These are phyloP conservation scores for Pseudomassariella vexata DNA, from an alignment of 2,329 filamentous ascomycete species.

Conservation along the genomic window DNA sequence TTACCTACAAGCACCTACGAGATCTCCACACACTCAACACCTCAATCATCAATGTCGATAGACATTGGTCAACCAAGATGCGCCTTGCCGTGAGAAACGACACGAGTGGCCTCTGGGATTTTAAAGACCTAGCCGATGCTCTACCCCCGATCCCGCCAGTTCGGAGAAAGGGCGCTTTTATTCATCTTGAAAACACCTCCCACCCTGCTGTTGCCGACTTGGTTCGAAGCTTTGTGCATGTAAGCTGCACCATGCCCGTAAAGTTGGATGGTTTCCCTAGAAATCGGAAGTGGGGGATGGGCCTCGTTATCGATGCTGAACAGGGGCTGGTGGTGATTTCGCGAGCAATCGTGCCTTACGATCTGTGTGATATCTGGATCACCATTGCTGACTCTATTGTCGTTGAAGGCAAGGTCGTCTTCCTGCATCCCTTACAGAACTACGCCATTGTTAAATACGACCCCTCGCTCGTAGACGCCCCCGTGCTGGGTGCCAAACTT, in stretches of 20 bases:
- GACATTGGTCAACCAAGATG: constrained; percentile 96
- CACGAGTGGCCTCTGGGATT: constrained; percentile 87
- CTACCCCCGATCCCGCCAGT: constrained; percentile 68
- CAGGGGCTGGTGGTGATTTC: constrained; percentile 94
- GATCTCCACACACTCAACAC: constrained; percentile 94
- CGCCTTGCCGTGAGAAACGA: constrained; percentile 89
- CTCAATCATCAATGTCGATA: constrained; percentile 84
- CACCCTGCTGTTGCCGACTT: constrained; percentile 89
- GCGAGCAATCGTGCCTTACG: constrained; percentile 88
- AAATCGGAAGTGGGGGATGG: constrained; percentile 90
- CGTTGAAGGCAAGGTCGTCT: constrained; percentile 88
- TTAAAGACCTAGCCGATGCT: constrained; percentile 75
- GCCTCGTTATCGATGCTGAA: constrained; percentile 93
- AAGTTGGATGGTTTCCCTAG: constrained; percentile 98
- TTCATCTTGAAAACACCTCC: constrained; percentile 81
- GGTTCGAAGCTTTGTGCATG: constrained; percentile 89
- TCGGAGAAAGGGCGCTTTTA: constrained; percentile 79
- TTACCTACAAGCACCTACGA: constrained; percentile 91
- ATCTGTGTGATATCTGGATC: constrained; percentile 92
- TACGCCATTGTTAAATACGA: constrained; percentile 96
- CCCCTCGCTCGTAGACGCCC: constrained; percentile 84
- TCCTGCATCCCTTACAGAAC: constrained; percentile 94
- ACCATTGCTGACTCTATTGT: constrained; percentile 97
- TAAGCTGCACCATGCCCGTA: constrained; percentile 87
- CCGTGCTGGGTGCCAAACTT: constrained; percentile 82